These are phyloP conservation scores for Macrophomina tecta DNA, from an alignment of 2,329 filamentous ascomycete species.

Conservation along the genomic window DNA sequence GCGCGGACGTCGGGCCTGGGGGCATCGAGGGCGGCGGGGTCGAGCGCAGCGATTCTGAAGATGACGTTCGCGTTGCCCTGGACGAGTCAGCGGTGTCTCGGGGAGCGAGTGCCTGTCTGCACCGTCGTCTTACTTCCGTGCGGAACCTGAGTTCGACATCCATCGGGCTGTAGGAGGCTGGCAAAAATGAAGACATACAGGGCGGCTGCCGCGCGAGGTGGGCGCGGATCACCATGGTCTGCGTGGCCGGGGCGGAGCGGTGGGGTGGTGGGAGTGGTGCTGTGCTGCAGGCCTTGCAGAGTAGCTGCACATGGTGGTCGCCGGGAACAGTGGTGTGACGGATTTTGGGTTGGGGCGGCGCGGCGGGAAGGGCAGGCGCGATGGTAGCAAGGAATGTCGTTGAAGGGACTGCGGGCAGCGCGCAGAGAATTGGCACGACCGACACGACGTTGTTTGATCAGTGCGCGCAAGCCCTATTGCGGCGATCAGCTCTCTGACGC, in stretches of 20 bases:
- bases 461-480: constrained; percentile 10
- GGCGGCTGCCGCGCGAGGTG: constrained; percentile 24
- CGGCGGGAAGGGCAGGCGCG: constrained; percentile 12
- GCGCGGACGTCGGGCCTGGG: neutral
- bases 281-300: constrained; percentile 26
- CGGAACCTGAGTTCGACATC: constrained; percentile 27
- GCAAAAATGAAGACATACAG: constrained; percentile 25
- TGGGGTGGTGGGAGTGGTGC: constrained; percentile 23
- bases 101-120: neutral
- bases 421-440: constrained; percentile 19
- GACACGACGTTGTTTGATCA: constrained; percentile 4
- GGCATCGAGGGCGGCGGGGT: neutral
- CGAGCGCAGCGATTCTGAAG: constrained; percentile 22
- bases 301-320: constrained; percentile 33
- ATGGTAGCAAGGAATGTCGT: constrained; percentile 25
- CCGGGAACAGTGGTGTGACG: constrained; percentile 17
- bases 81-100: constrained; percentile 14
- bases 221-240: constrained; percentile 28
- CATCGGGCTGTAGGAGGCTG: constrained; percentile 9
- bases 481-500: constrained; percentile 4
- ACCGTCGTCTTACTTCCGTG: constrained; percentile 25
- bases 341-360: neutral
- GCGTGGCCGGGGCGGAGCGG: constrained; percentile 26
- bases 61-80: constrained; percentile 29
- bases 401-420: neutral